Evolutionary conservation across 148 eudicot species (phyloP).

Genomic region (Rhododendron ovatum): DNA sequence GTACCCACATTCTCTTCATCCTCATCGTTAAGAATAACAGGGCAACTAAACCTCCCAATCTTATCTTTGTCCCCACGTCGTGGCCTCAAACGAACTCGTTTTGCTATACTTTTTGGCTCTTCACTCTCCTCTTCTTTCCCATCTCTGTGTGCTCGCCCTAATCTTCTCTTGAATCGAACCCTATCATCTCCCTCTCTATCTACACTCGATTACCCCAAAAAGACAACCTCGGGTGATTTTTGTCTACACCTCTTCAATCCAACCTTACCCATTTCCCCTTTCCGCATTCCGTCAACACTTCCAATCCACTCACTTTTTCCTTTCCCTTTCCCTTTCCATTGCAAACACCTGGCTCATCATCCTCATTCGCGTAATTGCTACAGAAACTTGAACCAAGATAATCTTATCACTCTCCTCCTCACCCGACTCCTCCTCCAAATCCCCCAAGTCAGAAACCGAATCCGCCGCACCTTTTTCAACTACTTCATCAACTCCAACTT

Average conservation of each 20-base stretch:
- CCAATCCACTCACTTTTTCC: too few relatives aligned
- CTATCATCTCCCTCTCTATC: neutral
- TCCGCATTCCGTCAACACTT: neutral
- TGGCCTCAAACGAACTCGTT: neutral
- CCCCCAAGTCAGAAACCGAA: too few relatives aligned
- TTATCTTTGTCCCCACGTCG: neutral
- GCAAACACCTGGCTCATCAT: too few relatives aligned
- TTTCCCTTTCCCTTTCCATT: too few relatives aligned
- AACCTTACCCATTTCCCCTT: neutral
- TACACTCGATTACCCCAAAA: neutral
- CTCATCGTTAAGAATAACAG: neutral
- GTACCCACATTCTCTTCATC: neutral
- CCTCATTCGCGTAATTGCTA: too few relatives aligned
- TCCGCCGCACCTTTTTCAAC: too few relatives aligned
- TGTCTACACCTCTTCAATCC: neutral
- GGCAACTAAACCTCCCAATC: constrained; percentile 9
- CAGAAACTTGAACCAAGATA: too few relatives aligned
- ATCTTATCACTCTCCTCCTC: too few relatives aligned
- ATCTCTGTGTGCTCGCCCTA: too few relatives aligned
- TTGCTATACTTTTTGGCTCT: constrained; percentile 5
- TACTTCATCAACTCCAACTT: too few relatives aligned
- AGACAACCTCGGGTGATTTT: neutral
- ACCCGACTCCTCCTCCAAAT: too few relatives aligned
- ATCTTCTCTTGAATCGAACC: neutral
- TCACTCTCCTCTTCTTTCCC: neutral